Evolutionary conservation across 768 basidiomycete genomes (phyloP).

Genomic region (Psilocybe azurescens): DNA sequence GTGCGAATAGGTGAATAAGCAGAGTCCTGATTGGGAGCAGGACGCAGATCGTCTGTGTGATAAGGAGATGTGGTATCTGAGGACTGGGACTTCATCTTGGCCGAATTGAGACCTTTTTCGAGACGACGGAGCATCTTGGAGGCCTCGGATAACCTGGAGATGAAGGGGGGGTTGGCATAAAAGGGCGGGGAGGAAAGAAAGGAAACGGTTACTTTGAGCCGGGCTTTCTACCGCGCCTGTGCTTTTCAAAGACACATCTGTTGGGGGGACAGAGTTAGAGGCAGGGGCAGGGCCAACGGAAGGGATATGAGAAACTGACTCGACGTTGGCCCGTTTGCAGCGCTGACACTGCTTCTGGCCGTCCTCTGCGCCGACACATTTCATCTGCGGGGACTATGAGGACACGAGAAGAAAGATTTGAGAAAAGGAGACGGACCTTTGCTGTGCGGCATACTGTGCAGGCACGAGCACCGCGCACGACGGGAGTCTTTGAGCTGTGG

Average conservation of each 20-base stretch:
- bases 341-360: conserved; percentile 83
- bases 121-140: conserved; percentile 89
- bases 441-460: conserved; percentile 87
- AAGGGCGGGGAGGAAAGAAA: conserved; percentile 18
- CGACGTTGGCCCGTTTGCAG: conserved; percentile 79
- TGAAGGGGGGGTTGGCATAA: conserved; percentile 8
- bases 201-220: conserved; percentile 75
- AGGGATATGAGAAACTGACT: conserved; percentile 49
- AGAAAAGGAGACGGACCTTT: conserved; percentile 50
- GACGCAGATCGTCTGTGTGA: conserved; percentile 37
- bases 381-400: conserved; percentile 63
- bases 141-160: conserved; percentile 77
- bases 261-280: conserved; percentile 18
- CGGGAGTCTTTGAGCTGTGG: conserved; percentile 48
- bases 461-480: conserved; percentile 63
- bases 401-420: conserved; percentile 7
- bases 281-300: conserved; percentile 3
- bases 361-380: conserved; percentile 89
- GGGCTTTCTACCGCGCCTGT: conserved; percentile 86
- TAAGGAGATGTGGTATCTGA: conserved; percentile 42
- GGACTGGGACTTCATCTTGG: conserved; percentile 72
- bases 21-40: conserved; percentile 32
- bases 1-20: conserved; percentile 33
- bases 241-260: conserved; percentile 89
- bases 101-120: conserved; percentile 81